Base-by-base conservation (phyloP, 805 yeast genomes). In the Myxozyma neotropica region DNA sequence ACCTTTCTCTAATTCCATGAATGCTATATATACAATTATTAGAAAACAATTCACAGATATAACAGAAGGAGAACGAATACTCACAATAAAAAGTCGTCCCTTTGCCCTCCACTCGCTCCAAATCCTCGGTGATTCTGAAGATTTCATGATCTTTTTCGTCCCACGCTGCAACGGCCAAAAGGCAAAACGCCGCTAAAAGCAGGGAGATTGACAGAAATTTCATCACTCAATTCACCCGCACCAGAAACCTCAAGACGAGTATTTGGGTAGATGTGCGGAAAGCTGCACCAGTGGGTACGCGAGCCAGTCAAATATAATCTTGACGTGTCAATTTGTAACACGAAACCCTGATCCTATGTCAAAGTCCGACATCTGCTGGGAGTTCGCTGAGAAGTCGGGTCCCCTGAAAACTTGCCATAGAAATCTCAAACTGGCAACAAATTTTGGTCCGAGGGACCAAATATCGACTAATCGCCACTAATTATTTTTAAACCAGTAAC, bases 91-190 rank as follows among this genome's bases (percentile, higher is more conserved):
- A 86, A 40, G 87, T 79, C 39, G 80, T 75, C 23, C 80, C 82
- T 21, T 72, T 65, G 2, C 94, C 92, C 54, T 88, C 77, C 65
- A 86, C 91, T 45, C 76, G 71, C 52, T 79, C 79, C 43, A 92
- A 72, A 48, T 83, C 85, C 55, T 86, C 84, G 58, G 85, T 85
- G 55, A 89, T 77, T 55, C 81, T 78, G 76, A 93, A 91, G 56
- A 93, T 84, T 74, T 92, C 97, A 35, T 87, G 78, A 72, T 93
- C 97, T 57, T 82, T 84, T 0, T 84, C 76, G 1, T 84, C 70
- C 83, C 91, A 87, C 3, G 68, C 64, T 2, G 49, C 46, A 8
- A 50, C 67, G 13, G 44, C 44, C 1, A 24, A n/a, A 4, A 54
- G 23, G 24, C 46, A 47, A 23, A 52, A 26, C 35, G 36, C 38